Percentiles rank a stretch among this genome's conserved stretches.
Evolutionary conservation across 2,329 filamentous ascomycete species (phyloP).

Genomic region (Hymenoscyphus linearis): DNA sequence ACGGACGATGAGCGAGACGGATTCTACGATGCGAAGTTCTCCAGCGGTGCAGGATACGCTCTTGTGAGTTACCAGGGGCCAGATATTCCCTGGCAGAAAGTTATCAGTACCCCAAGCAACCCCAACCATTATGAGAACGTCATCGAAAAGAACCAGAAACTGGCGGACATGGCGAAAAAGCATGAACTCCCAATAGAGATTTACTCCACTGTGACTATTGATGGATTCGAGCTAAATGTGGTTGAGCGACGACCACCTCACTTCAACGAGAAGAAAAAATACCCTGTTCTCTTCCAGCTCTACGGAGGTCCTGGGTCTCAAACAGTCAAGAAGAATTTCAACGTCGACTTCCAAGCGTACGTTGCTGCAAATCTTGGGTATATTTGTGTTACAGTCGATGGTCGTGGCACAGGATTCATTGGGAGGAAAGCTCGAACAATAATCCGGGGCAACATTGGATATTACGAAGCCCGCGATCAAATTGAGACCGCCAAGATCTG

Average conservation of each 20-base stretch:
- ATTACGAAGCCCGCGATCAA: constrained; percentile 83
- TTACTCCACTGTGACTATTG: constrained; percentile 80
- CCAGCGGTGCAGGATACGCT: constrained; percentile 72
- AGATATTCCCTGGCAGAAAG: constrained; percentile 82
- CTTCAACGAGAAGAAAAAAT: constrained; percentile 77
- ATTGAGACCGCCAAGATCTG: constrained; percentile 85
- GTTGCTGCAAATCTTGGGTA: constrained; percentile 82
- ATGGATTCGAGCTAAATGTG: constrained; percentile 66
- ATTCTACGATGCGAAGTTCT: constrained; percentile 82
- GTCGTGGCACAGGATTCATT: constrained; percentile 84
- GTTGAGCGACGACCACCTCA: constrained; percentile 86
- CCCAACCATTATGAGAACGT: constrained; percentile 57
- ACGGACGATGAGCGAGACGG: constrained; percentile 69
- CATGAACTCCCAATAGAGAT: constrained; percentile 78
- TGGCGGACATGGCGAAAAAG: constrained; percentile 64
- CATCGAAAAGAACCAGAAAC: constrained; percentile 71
- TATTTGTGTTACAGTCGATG: constrained; percentile 90
- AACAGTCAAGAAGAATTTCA: constrained; percentile 72
- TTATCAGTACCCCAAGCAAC: constrained; percentile 76
- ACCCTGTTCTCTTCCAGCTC: constrained; percentile 90
- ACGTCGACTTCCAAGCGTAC: constrained; percentile 85
- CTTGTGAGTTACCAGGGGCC: constrained; percentile 83
- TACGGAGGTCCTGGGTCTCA: constrained; percentile 96
- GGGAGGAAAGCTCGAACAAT: constrained; percentile 79
- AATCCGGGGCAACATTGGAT: constrained; percentile 76